Evolutionary conservation across 805 yeast genomes (phyloP), one percentile per base, ranked within the genome.

Genomic region (Yarrowia divulgata): DNA sequence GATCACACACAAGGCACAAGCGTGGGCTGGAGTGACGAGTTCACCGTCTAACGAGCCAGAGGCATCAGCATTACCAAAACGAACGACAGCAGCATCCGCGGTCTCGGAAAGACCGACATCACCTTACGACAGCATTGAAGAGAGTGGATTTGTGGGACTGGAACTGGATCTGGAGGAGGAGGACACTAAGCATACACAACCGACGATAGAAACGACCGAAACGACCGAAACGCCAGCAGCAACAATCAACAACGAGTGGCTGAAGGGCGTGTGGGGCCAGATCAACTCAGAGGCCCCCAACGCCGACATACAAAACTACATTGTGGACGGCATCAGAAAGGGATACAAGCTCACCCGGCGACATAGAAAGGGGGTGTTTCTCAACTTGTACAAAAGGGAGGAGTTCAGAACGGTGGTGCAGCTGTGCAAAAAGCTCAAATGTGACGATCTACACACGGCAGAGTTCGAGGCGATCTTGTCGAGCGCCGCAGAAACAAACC

Each of bases 401-500:
- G 34, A 60, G 23, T 34, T 8, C 42, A 43, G 7, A 16, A 32
- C 66, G n/a, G 52, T 60, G 10, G 52, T 60, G 14, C 16, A 43
- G 32, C 52, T 60, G 32, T n/a, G n/a, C 14, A 12, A 45, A 7
- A 43, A 45, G 34, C 42, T 60, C 12, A 12, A 34, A 7, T 45
- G 52, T 14, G 34, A 13, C 18, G 23, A 23, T 8, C 40, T 43
- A 14, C 40, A 14, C 19, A 12, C 13, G 3, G 18, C 29, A 1
- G 66, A 60, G 19, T 60, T 60, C 19, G 32, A n/a, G 34, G 43
- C 13, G 8, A 34, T 60, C 34, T 12, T 60, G 34, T 3, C 7
- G 1, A 43, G 52, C n/a, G 66, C 66, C 1, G 40, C 34, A n/a
- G 18, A 45, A 5, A 60, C 66, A 0, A 45, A 45, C 43, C 66